Base-by-base conservation (phyloP, 2,329 filamentous ascomycete species). In the Colletotrichum sansevieriae region DNA sequence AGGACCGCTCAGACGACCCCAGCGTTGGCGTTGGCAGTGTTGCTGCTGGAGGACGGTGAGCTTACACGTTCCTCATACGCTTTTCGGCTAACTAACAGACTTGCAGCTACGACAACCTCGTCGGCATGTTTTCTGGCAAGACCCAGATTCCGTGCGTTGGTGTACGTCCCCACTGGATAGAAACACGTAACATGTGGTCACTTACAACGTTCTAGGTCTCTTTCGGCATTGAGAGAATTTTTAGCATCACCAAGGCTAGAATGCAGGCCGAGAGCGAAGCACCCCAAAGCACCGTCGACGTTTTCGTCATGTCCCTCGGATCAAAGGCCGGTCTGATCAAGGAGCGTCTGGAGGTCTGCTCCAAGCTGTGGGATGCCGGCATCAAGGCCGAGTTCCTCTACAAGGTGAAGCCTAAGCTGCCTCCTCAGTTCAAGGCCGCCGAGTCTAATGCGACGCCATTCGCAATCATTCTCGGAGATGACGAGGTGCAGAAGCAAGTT, bases 161-260 rank as follows among this genome's bases (percentile, higher is more conserved):
- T 71, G 65, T 71, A 57, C 55, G 63, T 37, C n/a, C 7, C n/a
- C 20, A n/a, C 3, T 55, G 2, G 25, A 22, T 25, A 39, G 18
- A 57, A 61, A 18, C 22, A 22, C 33, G 6, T 11, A 29, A 12
- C 39, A 4, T 12, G 25, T 12, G n/a, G 33, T 35, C 49, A 79
- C 20, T 83, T 80, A 58, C 79, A 81, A 10, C 78, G 79, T 60
- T 92, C 97, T 73, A 69, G 66, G 66, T 69, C 43, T 97, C 95
- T 2, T 98, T 98, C 76, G 95, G 95, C 63, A 93, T 98, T 56
- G 95, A 98, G 80, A 91, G 95, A 74, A 98, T 98, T 76, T 97
- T 97, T 82, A 71, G 92, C 74, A 95, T 98, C 76, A 93, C 91
- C 72, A 95, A 97, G 79, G 91, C 93, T 12, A 87, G 90, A 56